A percentile compares a stretch with the other conserved stretches of the same genome.
phyloP scores from a whole-genome alignment of 2,329 filamentous ascomycete species.

The Cadophora sp. region DNA sequence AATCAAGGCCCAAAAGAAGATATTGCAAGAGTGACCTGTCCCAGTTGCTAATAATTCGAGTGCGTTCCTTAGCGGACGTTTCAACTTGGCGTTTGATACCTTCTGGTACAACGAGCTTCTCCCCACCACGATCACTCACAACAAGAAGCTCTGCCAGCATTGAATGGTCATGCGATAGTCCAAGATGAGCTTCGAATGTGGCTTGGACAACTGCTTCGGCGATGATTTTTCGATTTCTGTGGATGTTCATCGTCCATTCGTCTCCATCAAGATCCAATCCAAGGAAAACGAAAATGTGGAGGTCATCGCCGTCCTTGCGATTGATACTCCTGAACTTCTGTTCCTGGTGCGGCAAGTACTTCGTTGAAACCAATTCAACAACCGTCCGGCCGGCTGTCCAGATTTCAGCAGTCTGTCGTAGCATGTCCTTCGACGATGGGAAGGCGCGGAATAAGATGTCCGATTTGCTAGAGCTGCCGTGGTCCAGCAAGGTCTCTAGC shows the following conservation, averaged over 20 bases:
- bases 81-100: conserved; percentile 34
- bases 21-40: background rate
- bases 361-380: conserved; percentile 19
- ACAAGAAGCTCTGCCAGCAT: conserved; percentile 28
- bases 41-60: background rate
- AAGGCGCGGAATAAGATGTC: conserved; percentile 20
- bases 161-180: conserved; percentile 34
- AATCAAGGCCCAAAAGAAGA: conserved; percentile 11
- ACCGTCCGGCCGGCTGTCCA: conserved; percentile 20
- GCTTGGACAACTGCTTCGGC: conserved; percentile 36
- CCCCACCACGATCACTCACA: conserved; percentile 2
- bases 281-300: conserved; percentile 22
- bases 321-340: conserved; percentile 24
- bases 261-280: conserved; percentile 19
- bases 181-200: conserved; percentile 32
- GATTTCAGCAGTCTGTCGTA: conserved; percentile 12
- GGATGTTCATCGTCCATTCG: conserved; percentile 25
- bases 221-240: conserved; percentile 31
- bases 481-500: conserved; percentile 19
- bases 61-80: conserved; percentile 11
- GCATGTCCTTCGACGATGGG: conserved; percentile 7
- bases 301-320: conserved; percentile 12
- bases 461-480: background rate
- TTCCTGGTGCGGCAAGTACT: conserved; percentile 25
- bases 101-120: conserved; percentile 22